Base-by-base conservation (phyloP, 164 flowering plant species). In the Umbellularia californica region DNA sequence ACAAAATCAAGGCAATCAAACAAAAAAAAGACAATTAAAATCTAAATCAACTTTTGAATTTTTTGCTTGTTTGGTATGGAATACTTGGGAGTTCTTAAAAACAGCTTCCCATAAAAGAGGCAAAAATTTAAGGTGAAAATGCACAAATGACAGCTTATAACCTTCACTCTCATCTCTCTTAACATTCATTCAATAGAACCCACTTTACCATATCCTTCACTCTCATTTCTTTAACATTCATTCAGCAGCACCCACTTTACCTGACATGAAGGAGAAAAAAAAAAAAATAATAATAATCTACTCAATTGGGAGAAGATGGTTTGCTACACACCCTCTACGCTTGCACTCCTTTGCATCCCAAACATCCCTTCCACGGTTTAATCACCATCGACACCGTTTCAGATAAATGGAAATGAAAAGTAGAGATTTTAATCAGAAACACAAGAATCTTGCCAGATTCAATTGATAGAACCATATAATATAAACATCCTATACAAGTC, bases 401-500 rank as follows among this genome's bases (percentile, higher is more conserved):
- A 5, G 20, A 19, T 13, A 55, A 17, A 55, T 55, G 60, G 20
- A 60, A 63, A 15, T 55, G 20, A 55, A 55, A 55, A 5, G 60
- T 3, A 20, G 60, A 55, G n/a, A 55, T 0, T 15, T 55, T 15
- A 55, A 55, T 55, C 60, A 55, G 17, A 55, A 55, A 15, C 60
- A 55, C 60, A 55, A 67, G 27, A 33, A 20, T n/a, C 55, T 19
- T 69, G 41, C 55, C 55, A 41, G 9, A 11, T 52, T 70, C 9
- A 55, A 58, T 52, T 55, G 62, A 58, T 23, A 60, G 55, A 72
- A 62, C 11, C 27, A 22, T n/a, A 63, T 64, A 24, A 41, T 72
- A 72, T 63, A 41, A 72, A 72, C 68, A 67, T 67, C 22, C n/a
- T 67, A 30, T 67, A 67, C 69, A 67, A 67, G 68, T 28, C 25